Base-by-base conservation (phyloP, 2,329 filamentous ascomycete genomes). In the Acrocalymma vagum region DNA sequence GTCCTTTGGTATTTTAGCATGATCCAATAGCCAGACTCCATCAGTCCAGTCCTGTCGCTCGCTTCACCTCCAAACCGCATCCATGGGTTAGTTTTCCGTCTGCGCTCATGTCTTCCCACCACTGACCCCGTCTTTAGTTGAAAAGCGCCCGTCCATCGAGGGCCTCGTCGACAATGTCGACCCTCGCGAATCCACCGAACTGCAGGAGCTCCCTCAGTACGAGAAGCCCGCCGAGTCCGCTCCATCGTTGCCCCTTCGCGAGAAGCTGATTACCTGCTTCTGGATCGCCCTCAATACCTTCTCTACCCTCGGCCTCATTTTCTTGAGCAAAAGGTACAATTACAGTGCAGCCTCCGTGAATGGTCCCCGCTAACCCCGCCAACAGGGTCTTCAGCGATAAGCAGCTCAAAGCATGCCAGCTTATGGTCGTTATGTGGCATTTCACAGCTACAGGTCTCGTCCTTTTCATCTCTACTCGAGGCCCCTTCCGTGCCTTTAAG, bases 351-450 rank as follows among this genome's bases (percentile, higher is more conserved):
- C 29, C 21, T 21, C n/a, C n/a, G n/a, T n/a, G n/a, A n/a, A n/a
- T n/a, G n/a, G n/a, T n/a, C 29, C 6, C 20, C n/a, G 14, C 24
- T 16, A 18, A 18, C 17, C 10, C 29, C 13, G 13, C 16, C 13
- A n/a, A 32, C 50, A 76, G 72, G 33, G 72, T 74, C 16, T 73
- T 76, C 53, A 68, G 61, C 53, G 72, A 76, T 49, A 50, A 62
- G 27, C 72, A 75, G 47, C 62, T 76, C 42, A 69, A 72, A 41
- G 60, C 64, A 15, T 73, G 71, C 63, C 73, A 75, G 55, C 68
- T 76, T 41, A 69, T 72, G 51, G 73, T 76, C 29, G 72, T 73
- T 13, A 75, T 74, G 69, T 76, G 72, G 73, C 73, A 76, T 51
- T 75, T 75, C 45, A 66, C 68, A 17, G 73, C 72, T 22, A 76